Percentiles rank a stretch among this genome's conserved stretches.
Conservation (phyloP, 495 filamentous ascomycete genomes). For the Friedmanniomyces endolithicus region DNA sequence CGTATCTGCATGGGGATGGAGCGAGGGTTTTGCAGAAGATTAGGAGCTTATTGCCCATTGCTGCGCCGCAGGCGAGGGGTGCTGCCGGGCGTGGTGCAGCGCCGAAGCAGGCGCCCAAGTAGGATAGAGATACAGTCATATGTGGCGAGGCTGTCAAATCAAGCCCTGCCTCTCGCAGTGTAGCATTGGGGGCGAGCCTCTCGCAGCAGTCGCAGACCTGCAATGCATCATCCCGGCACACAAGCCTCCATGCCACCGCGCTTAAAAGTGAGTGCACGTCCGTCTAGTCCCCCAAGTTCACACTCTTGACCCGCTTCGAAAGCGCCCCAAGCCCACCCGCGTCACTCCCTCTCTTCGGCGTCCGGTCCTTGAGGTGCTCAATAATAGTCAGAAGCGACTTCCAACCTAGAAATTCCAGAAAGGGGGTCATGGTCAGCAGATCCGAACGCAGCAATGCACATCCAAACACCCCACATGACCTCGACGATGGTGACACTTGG, state of each 20-base stretch:
- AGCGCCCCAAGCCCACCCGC: background rate
- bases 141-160: background rate
- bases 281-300: conserved; percentile 4
- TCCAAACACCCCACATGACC: background rate
- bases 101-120: background rate
- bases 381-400: conserved; percentile 9
- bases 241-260: background rate
- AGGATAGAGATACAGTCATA: background rate
- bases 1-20: conserved; percentile 8
- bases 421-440: background rate
- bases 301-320: conserved; percentile 12
- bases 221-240: too few species aligned
- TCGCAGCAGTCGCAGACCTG: too few species aligned
- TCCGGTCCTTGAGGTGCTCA: conserved; percentile 9
- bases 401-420: conserved; percentile 14
- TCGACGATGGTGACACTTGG: too few species aligned
- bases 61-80: background rate
- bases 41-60: conserved; percentile 8
- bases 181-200: too few species aligned
- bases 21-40: conserved; percentile 16
- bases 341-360: conserved; percentile 13
- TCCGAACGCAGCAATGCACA: background rate
- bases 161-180: too few species aligned
- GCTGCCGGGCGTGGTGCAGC: too few species aligned
- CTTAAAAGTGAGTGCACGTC: background rate